Evolutionary conservation across 306 rosid genomes (phyloP).

Genomic region (Sechiopsis laciniata): DNA sequence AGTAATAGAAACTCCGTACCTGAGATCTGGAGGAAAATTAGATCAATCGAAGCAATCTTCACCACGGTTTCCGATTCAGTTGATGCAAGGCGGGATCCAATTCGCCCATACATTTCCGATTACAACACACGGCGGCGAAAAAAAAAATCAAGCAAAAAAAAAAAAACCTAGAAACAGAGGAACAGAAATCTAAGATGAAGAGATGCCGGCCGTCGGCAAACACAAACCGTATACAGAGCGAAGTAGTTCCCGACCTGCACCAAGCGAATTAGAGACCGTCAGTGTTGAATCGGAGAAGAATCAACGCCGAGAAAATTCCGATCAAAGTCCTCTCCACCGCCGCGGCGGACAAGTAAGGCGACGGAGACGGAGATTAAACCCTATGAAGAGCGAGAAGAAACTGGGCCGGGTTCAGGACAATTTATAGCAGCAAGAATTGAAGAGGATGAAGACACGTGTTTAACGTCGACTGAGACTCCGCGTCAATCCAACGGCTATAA

Average conservation of each 20-base stretch:
- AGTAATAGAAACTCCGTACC: constrained; percentile 7
- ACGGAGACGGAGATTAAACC: constrained; percentile 10
- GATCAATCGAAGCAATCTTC: neutral
- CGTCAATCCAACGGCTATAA: neutral
- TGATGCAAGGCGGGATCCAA: constrained; percentile 24
- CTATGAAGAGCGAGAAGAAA: neutral
- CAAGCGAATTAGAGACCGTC: constrained; percentile 98
- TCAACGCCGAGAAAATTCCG: neutral
- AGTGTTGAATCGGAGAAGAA: constrained; percentile 33
- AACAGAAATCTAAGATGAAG: neutral
- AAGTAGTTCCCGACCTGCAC: constrained; percentile 99
- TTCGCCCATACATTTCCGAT: constrained; percentile 8
- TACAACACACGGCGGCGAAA: constrained; percentile 1
- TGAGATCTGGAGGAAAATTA: constrained; percentile 20
- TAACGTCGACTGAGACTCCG: neutral
- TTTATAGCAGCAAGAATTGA: constrained; percentile 3
- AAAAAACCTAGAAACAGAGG: neutral
- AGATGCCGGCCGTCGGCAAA: neutral
- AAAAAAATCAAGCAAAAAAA: neutral
- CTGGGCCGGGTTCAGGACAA: neutral
- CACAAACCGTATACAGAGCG: constrained; percentile 2
- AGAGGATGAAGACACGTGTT: constrained; percentile 12
- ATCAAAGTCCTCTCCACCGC: neutral
- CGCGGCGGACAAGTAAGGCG: neutral
- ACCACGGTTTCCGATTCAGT: constrained; percentile 21